A percentile compares a stretch with the other conserved stretches of the same genome.
phyloP scores from a whole-genome alignment of 2,329 filamentous ascomycete genomes.

The Calonectria pseudoturangicola region DNA sequence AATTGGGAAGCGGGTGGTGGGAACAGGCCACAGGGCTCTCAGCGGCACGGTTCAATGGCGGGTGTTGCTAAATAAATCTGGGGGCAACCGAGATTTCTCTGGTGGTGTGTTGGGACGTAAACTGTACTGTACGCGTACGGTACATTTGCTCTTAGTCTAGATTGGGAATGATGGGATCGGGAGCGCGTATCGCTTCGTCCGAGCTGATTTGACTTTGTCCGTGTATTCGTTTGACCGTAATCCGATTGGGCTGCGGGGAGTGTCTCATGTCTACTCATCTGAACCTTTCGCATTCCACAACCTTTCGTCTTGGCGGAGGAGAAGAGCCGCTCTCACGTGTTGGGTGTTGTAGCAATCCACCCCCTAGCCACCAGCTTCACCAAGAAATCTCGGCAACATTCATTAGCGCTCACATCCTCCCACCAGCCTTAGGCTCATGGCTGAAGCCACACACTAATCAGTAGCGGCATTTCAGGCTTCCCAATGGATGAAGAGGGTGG shows the following conservation, averaged over 20 bases:
- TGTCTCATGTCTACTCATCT: constrained; percentile 8
- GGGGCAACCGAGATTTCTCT: constrained; percentile 28
- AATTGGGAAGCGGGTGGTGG: constrained; percentile 26
- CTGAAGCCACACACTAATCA: constrained; percentile 35
- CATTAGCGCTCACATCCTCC: constrained; percentile 34
- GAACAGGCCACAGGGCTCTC: constrained; percentile 13
- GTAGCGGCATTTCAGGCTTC: constrained; percentile 31
- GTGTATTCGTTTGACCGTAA: constrained; percentile 10
- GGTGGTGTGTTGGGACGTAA: constrained; percentile 37
- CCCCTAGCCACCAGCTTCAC: constrained; percentile 41
- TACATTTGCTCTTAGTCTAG: constrained; percentile 14
- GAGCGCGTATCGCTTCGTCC: constrained; percentile 33
- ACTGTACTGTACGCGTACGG: constrained; percentile 36
- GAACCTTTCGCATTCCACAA: not conserved
- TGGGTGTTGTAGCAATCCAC: not conserved
- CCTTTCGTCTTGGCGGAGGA: not conserved
- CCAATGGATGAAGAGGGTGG: constrained; percentile 1
- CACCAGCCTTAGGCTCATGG: constrained; percentile 46
- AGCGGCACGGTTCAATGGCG: constrained; percentile 36
- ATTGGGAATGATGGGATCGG: constrained; percentile 23
- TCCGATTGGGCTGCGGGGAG: constrained; percentile 6
- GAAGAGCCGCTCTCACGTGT: constrained; percentile 29
- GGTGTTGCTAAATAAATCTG: constrained; percentile 48
- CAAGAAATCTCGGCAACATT: not conserved
- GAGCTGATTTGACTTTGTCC: constrained; percentile 18